Evolutionary conservation across 2,329 filamentous ascomycete genomes (phyloP).

Genomic region (Coniochaeta ligniaria): DNA sequence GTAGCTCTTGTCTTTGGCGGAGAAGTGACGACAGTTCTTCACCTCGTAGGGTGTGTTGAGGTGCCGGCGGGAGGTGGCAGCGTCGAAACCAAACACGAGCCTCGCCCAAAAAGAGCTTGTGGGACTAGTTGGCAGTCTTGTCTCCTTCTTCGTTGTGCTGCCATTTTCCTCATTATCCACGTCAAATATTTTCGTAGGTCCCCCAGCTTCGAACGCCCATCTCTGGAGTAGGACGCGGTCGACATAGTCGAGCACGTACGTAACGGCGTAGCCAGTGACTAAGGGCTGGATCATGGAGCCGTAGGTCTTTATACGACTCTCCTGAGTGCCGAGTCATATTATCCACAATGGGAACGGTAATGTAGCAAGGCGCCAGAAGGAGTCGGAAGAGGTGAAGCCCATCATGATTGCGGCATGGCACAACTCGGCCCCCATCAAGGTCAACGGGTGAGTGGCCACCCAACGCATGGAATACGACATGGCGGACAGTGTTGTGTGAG

Average conservation of each 20-base stretch:
- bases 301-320: background rate
- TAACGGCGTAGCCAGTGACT: background rate
- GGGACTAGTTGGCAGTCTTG: background rate
- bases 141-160: background rate
- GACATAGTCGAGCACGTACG: background rate
- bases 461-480: background rate
- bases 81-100: background rate
- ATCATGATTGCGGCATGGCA: background rate
- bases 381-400: background rate
- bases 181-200: background rate
- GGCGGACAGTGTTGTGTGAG: background rate
- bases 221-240: background rate
- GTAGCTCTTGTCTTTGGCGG: background rate
- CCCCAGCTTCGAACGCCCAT: background rate
- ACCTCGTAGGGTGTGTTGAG: conserved; percentile 1
- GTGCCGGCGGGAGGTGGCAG: background rate
- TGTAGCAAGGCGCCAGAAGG: background rate
- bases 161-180: background rate
- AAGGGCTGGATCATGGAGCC: background rate
- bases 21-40: conserved; percentile 1
- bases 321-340: background rate
- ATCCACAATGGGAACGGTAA: background rate
- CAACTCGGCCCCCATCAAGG: background rate
- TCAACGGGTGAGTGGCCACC: background rate
- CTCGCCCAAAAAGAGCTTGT: background rate